A percentile compares a stretch with the other conserved stretches of the same genome.
These are phyloP conservation scores for Pichia sp. DNA, from an alignment of 1,139 yeast species.

Conservation along the genomic window DNA sequence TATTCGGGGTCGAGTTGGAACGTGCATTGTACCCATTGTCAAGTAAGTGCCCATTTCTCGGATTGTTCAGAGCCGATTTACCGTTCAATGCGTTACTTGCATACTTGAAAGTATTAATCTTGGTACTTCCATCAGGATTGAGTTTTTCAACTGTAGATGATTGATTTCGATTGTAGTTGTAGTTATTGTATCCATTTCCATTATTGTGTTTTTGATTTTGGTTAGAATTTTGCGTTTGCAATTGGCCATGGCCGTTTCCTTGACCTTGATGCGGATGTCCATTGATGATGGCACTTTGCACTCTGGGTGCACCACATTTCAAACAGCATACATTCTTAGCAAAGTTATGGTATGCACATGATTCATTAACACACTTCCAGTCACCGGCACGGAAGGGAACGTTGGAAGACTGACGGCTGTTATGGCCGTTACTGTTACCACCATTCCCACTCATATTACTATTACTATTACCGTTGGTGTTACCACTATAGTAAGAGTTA, in stretches of 20 bases:
- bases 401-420: conserved; percentile 26
- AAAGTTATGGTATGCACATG: conserved; percentile 85
- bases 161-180: conserved; percentile 10
- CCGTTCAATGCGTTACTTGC: conserved; percentile 1
- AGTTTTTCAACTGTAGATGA: too few relatives aligned
- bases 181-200: conserved; percentile 10
- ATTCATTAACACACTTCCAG: conserved; percentile 81
- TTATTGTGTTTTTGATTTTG: conserved; percentile 7
- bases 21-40: conserved; percentile 9
- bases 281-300: conserved; percentile 33
- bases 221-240: conserved; percentile 14
- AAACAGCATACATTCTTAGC: conserved; percentile 85
- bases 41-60: conserved; percentile 1
- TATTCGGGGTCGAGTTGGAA: conserved; percentile 13
- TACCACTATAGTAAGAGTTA: not conserved
- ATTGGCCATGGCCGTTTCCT: too few relatives aligned
- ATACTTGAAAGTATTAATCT: not conserved
- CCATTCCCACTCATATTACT: conserved; percentile 14
- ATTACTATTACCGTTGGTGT: conserved; percentile 2
- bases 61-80: not conserved
- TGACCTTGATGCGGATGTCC: conserved; percentile 21
- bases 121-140: not conserved
- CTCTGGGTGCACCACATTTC: conserved; percentile 80
- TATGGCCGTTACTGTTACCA: conserved; percentile 11
- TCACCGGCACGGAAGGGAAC: conserved; percentile 97